These are phyloP conservation scores for Paspalum notatum DNA, from an alignment of 176 grass and related monocot species.

Conservation along the genomic window DNA sequence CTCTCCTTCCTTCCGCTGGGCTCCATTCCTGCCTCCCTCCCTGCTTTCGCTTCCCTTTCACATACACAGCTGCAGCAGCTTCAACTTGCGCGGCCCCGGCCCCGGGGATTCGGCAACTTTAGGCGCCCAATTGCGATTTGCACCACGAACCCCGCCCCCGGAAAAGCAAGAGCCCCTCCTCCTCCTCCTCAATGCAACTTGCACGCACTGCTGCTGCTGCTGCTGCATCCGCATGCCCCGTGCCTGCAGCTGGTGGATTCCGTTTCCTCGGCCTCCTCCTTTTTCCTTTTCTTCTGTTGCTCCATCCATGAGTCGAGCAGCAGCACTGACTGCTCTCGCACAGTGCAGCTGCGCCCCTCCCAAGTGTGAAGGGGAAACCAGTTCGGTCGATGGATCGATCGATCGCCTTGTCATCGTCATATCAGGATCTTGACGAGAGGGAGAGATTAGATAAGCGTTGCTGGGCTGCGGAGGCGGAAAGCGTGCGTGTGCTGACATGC, in stretches of 20 bases:
- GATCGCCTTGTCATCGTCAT: too few relatives aligned
- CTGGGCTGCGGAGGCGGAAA: too few relatives aligned
- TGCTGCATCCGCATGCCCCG: not conserved
- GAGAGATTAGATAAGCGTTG: too few relatives aligned
- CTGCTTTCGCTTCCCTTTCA: conserved; percentile 6
- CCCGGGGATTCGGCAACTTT: too few relatives aligned
- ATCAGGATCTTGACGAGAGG: too few relatives aligned
- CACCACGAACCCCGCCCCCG: not conserved
- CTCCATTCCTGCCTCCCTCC: conserved; percentile 19
- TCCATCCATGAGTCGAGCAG: not conserved
- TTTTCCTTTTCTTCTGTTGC: too few relatives aligned
- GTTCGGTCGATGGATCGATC: not conserved
- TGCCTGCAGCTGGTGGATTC: too few relatives aligned
- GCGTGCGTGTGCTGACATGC: too few relatives aligned
- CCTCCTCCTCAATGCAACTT: conserved; percentile 12
- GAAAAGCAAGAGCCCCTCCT: not conserved
- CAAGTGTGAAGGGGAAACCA: too few relatives aligned
- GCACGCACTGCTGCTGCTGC: not conserved
- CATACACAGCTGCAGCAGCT: not conserved
- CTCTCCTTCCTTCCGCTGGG: not conserved
- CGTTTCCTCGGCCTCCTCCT: too few relatives aligned
- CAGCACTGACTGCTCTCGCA: not conserved
- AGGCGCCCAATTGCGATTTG: not conserved
- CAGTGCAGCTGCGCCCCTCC: too few relatives aligned
- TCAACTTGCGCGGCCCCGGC: conserved; percentile 37